phyloP scores from a whole-genome alignment of 192 early-diverging fungal genomes.

The Kickxella alabastrina region DNA sequence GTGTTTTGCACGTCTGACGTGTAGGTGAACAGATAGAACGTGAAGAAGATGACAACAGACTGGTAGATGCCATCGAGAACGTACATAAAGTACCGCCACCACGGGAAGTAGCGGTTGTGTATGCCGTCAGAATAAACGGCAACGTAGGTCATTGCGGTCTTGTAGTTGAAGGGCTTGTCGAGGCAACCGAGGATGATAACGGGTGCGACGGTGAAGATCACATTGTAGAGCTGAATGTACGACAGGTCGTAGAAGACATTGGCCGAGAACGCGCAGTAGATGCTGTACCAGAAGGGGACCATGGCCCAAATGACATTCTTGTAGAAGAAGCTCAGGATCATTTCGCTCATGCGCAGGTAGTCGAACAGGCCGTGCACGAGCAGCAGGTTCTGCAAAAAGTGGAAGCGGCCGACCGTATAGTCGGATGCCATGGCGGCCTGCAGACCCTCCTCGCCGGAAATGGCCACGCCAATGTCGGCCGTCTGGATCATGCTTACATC shows the following conservation, averaged over 20 bases:
- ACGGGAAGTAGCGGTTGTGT: constrained; percentile 74
- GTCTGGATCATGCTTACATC: constrained; percentile 98
- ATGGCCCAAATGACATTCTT: constrained; percentile 95
- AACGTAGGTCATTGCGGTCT: constrained; percentile 55
- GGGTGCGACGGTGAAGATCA: constrained; percentile 67
- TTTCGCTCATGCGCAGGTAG: constrained; percentile 83
- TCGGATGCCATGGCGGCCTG: constrained; percentile 95
- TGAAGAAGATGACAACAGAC: constrained; percentile 83
- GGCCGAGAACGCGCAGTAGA: constrained; percentile 87
- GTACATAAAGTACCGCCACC: constrained; percentile 81
- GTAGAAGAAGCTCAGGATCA: constrained; percentile 94
- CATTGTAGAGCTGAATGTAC: constrained; percentile 86
- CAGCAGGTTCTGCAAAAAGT: constrained; percentile 79
- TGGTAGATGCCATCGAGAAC: constrained; percentile 91
- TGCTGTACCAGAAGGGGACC: constrained; percentile 91
- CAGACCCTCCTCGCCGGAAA: constrained; percentile 76
- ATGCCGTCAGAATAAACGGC: constrained; percentile 82
- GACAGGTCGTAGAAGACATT: constrained; percentile 92
- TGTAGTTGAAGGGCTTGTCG: constrained; percentile 49
- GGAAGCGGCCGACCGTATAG: constrained; percentile 89
- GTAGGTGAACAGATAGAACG: constrained; percentile 63
- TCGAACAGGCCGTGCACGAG: constrained; percentile 92
- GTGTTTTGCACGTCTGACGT: constrained; percentile 48
- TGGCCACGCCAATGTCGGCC: constrained; percentile 80
- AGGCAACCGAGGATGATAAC: constrained; percentile 59